Conservation (phyloP, 2,329 filamentous ascomycete genomes). For the Talaromyces sp. region DNA sequence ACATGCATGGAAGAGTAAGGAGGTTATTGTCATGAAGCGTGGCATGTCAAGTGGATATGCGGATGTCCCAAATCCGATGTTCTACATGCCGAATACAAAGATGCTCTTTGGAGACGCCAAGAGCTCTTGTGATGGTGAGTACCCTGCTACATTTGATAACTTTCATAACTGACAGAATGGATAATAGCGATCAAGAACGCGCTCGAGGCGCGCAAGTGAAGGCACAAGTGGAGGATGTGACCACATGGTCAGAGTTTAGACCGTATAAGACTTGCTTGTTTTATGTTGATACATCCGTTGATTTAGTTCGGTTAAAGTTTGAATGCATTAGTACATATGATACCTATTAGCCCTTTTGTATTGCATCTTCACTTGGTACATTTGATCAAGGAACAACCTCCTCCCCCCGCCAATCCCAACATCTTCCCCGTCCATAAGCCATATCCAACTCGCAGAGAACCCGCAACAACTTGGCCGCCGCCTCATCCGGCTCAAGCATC, state of each 20-base stretch:
- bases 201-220: slow-evolving; percentile 10
- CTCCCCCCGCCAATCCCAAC: slow-evolving; percentile 66
- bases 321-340: background rate
- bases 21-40: slow-evolving; percentile 89
- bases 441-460: slow-evolving; percentile 48
- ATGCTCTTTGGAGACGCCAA: slow-evolving; percentile 94
- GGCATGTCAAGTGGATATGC: slow-evolving; percentile 86
- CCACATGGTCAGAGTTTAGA: background rate
- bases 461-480: slow-evolving; percentile 60
- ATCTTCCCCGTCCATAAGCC: slow-evolving; percentile 55
- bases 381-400: slow-evolving; percentile 49
- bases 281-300: background rate
- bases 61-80: slow-evolving; percentile 90
- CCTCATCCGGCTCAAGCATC: slow-evolving; percentile 63
- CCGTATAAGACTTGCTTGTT: background rate
- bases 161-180: background rate
- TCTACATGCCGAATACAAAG: slow-evolving; percentile 81
- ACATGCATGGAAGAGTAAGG: slow-evolving; percentile 91
- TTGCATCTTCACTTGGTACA: background rate
- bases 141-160: background rate
- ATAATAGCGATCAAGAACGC: slow-evolving; percentile 12
- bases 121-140: slow-evolving; percentile 70
- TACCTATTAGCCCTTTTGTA: no score
- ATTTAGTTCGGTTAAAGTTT: background rate
- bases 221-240: background rate